phyloP scores from a whole-genome alignment of 2,329 filamentous ascomycete genomes.

The Fonsecaea multimorphosa region DNA sequence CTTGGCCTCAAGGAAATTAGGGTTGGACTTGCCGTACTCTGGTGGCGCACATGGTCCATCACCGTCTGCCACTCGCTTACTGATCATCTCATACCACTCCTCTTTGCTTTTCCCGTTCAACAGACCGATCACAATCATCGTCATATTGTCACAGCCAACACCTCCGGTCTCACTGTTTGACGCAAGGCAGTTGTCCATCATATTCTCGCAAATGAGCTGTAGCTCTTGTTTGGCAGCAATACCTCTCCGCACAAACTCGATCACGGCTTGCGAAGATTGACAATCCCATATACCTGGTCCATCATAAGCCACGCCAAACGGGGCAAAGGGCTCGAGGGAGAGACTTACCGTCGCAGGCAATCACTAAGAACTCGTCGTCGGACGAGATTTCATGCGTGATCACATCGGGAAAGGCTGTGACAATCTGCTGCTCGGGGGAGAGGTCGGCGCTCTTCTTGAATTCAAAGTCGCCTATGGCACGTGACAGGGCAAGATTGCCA shows the following conservation, averaged over 20 bases:
- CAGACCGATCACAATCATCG: conserved; percentile 89
- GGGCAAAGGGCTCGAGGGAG: background rate
- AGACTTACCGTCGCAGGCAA: conserved; percentile 84
- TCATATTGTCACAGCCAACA: conserved; percentile 99
- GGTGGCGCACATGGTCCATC: conserved; percentile 98
- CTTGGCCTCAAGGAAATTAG: conserved; percentile 47
- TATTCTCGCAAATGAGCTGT: conserved; percentile 96
- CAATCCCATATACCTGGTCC: conserved; percentile 95
- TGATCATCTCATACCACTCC: conserved; percentile 97
- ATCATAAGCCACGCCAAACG: conserved; percentile 20
- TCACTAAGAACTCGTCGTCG: conserved; percentile 93
- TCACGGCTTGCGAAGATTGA: conserved; percentile 94
- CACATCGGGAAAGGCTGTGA: conserved; percentile 95
- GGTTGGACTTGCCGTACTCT: conserved; percentile 90
- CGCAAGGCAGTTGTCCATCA: conserved; percentile 99
- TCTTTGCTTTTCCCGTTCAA: conserved; percentile 92
- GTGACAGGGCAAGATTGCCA: conserved; percentile 93
- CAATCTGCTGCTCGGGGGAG: conserved; percentile 97
- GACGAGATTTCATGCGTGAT: conserved; percentile 86
- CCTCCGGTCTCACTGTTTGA: conserved; percentile 98
- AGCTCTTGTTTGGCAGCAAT: conserved; percentile 96
- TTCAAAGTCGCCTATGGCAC: conserved; percentile 98
- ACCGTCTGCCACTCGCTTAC: conserved; percentile 90
- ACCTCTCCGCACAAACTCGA: conserved; percentile 95
- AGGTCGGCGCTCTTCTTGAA: conserved; percentile 99